A percentile compares a stretch with the other conserved stretches of the same genome.
These are phyloP conservation scores for Westerdykella aurantiaca DNA, from an alignment of 2,329 filamentous ascomycete species.

Conservation along the genomic window DNA sequence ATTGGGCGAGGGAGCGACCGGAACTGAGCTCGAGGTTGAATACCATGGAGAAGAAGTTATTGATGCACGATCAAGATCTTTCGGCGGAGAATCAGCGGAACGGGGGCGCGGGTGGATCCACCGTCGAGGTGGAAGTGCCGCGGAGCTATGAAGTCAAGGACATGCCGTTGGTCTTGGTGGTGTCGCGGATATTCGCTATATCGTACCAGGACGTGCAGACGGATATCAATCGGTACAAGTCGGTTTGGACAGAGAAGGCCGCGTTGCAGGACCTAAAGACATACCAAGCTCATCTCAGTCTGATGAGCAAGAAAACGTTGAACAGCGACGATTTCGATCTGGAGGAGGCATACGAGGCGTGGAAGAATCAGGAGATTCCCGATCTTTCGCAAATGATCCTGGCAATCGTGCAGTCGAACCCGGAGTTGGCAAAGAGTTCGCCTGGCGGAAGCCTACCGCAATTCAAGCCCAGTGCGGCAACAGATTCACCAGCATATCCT, in stretches of 20 bases:
- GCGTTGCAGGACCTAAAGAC: conserved; percentile 87
- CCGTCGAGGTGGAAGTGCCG: conserved; percentile 75
- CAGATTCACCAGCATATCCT: conserved; percentile 38
- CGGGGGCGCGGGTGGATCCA: conserved; percentile 55
- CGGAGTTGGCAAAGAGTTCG: conserved; percentile 74
- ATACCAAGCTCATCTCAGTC: conserved; percentile 83
- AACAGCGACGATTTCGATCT: conserved; percentile 81
- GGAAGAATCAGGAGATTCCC: conserved; percentile 84
- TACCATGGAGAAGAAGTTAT: conserved; percentile 84
- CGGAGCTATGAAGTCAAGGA: conserved; percentile 91
- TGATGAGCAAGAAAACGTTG: conserved; percentile 70
- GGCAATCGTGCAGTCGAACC: conserved; percentile 78
- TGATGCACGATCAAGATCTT: conserved; percentile 90
- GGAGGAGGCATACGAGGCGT: conserved; percentile 79
- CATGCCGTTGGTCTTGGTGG: conserved; percentile 86
- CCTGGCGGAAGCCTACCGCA: conserved; percentile 55
- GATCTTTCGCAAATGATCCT: conserved; percentile 92
- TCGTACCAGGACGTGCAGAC: conserved; percentile 73
- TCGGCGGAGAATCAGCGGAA: conserved; percentile 55
- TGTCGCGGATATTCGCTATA: conserved; percentile 79
- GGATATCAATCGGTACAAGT: conserved; percentile 77
- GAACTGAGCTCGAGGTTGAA: conserved; percentile 75
- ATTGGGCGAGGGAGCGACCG: conserved; percentile 76
- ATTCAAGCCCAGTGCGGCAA: conserved; percentile 42
- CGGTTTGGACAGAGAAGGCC: conserved; percentile 83